These are phyloP conservation scores for Besnoitia besnoiti DNA, from an alignment of 169 alveolate genomes.

Conservation along the genomic window DNA sequence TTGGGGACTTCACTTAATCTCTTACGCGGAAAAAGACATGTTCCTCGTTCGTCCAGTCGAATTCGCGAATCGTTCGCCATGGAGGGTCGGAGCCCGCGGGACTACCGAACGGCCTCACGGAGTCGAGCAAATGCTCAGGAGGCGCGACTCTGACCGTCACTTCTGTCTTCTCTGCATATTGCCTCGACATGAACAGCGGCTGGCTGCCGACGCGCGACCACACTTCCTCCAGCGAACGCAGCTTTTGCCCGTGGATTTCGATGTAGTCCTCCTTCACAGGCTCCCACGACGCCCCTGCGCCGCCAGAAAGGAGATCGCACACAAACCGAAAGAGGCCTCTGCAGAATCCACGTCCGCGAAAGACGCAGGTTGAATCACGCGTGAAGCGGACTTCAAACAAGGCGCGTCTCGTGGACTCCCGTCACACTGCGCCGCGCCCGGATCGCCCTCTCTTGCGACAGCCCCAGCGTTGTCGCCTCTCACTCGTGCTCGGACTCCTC, in stretches of 20 bases:
- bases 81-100: conserved; percentile 2
- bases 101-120: background rate
- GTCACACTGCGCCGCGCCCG: too few species aligned
- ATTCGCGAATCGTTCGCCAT: conserved; percentile 21
- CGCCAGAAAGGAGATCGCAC: background rate
- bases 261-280: conserved; percentile 24
- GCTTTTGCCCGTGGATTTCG: conserved; percentile 1
- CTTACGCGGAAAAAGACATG: conserved; percentile 41
- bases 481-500: too few species aligned
- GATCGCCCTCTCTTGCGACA: too few species aligned
- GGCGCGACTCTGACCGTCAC: background rate
- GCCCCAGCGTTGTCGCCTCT: too few species aligned
- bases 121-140: background rate
- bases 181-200: conserved; percentile 17
- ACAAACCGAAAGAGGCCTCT: too few species aligned
- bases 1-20: too few species aligned
- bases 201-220: conserved; percentile 7
- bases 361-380: too few species aligned
- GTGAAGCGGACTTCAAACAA: too few species aligned
- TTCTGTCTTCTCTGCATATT: background rate
- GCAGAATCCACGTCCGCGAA: too few species aligned
- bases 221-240: background rate
- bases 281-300: conserved; percentile 33
- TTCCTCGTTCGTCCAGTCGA: conserved; percentile 52
- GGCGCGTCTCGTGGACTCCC: too few species aligned